phyloP scores from a whole-genome alignment of 768 basidiomycete genomes.

The Kwoniella sp. region DNA sequence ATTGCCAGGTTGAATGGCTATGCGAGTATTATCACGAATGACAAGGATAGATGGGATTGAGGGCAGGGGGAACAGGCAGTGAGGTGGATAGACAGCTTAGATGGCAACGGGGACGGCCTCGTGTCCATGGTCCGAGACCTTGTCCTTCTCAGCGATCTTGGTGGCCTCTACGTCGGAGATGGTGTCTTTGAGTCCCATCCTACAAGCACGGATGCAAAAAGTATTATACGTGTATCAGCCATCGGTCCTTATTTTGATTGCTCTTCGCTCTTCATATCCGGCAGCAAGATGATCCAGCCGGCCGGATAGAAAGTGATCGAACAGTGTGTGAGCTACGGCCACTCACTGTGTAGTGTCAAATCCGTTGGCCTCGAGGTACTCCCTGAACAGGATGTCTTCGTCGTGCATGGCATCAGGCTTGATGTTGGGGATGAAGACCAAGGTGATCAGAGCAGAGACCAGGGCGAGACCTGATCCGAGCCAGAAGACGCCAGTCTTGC shows the following conservation, averaged over 20 bases:
- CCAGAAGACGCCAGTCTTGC: constrained; percentile 63
- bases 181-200: constrained; percentile 30
- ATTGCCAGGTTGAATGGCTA: constrained; percentile 19
- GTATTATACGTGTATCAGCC: neutral
- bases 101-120: neutral
- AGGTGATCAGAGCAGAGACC: constrained; percentile 71
- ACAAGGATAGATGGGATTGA: neutral
- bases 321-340: neutral
- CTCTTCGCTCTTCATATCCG: too few species aligned
- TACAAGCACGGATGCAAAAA: neutral
- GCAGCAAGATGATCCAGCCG: too few species aligned
- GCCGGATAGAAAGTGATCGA: too few species aligned
- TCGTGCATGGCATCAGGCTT: constrained; percentile 74
- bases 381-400: constrained; percentile 77
- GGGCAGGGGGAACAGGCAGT: constrained; percentile 5
- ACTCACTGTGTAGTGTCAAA: constrained; percentile 67
- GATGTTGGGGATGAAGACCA: constrained; percentile 74
- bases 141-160: constrained; percentile 15
- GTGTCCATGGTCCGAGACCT: neutral
- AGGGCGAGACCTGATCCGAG: constrained; percentile 66
- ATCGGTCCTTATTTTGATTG: neutral
- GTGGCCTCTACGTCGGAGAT: constrained; percentile 14
- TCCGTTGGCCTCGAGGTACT: constrained; percentile 75
- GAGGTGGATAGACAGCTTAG: neutral
- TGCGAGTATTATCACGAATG: neutral